Evolutionary conservation across 495 filamentous ascomycete species (phyloP), one percentile per base, ranked within the genome.

Genomic region (Aspergillus sclerotiicarbonarius): DNA sequence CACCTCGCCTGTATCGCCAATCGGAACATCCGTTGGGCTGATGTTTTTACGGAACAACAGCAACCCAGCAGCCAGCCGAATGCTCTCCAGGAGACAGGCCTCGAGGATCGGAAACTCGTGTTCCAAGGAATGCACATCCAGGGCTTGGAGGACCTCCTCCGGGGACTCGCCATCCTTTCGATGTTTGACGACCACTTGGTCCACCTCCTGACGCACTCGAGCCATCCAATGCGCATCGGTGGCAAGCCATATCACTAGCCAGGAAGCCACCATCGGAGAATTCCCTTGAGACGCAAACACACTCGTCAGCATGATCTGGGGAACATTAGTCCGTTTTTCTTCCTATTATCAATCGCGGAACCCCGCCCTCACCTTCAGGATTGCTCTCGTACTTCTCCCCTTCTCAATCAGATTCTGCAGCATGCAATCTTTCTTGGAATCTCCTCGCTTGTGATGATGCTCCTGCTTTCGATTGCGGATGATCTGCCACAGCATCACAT

Each of bases 1-100:
- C 25, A 51, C 49, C 49, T 51, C 30, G 25, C 49, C 49, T 51
- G 49, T 51, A 35, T 51, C 31, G 6, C 49, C 49, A 31, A 51
- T 51, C 4, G 49, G 49, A 4, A 51, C 18, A 19, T 51, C 49
- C 7, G 10, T 16, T 2, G 25, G 30, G 16, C 49, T 19, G 49
- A 51, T 51, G 49, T 51, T 51, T 35, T 51, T 51, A 51, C 49
- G 49, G 35, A 35, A 51, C 0, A 12, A 0, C n/a, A 51, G 15
- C 25, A 18, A 15, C 49, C 1, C n/a, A 33, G 10, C 49, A 1
- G 21, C 3, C 0, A 51, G 9, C 49, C 49, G 49, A n/a, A 33
- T 35, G 6, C 10, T 35, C 30, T 51, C 49, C 49, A 51, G 49
- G 25, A 35, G 49, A 19, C 49, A 32, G 49, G 31, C 29, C 1